Evolutionary conservation across 495 filamentous ascomycete genomes (phyloP).

Genomic region (Penicillium macrosclerotiorum): DNA sequence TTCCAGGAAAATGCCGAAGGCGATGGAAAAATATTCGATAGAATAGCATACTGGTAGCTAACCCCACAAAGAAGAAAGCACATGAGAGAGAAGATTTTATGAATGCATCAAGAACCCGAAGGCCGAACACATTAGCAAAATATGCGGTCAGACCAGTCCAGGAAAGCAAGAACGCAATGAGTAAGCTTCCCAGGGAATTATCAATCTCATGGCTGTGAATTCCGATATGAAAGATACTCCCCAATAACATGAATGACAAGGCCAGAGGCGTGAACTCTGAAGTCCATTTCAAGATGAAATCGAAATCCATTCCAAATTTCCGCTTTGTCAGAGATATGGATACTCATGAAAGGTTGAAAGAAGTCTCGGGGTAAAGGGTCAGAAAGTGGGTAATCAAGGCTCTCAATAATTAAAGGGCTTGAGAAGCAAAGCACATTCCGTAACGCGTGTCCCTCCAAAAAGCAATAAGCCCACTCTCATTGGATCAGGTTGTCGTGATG

Average conservation of each 20-base stretch:
- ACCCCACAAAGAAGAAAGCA: not conserved
- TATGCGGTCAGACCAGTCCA: not conserved
- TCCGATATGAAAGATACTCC: not conserved
- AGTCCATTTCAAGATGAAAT: not conserved
- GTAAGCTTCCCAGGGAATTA: not conserved
- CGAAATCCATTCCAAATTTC: too few species aligned
- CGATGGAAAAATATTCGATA: conserved; percentile 48
- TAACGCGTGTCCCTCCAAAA: too few species aligned
- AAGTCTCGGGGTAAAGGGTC: too few species aligned
- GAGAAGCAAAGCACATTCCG: too few species aligned
- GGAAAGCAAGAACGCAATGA: not conserved
- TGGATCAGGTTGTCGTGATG: too few species aligned
- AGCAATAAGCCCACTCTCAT: too few species aligned
- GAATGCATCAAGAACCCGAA: not conserved
- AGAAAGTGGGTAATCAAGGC: too few species aligned
- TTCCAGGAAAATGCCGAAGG: conserved; percentile 44
- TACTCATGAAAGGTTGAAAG: too few species aligned
- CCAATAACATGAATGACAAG: not conserved
- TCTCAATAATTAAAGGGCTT: too few species aligned
- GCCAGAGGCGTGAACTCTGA: not conserved
- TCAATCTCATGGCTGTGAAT: conserved; percentile 7
- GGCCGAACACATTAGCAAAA: not conserved
- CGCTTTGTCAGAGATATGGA: too few species aligned
- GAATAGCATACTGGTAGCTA: conserved; percentile 36
- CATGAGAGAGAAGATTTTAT: not conserved